A percentile compares a stretch with the other conserved stretches of the same genome.
Conservation (phyloP, 495 filamentous ascomycete genomes). For the Stereocaulon alpinum region DNA sequence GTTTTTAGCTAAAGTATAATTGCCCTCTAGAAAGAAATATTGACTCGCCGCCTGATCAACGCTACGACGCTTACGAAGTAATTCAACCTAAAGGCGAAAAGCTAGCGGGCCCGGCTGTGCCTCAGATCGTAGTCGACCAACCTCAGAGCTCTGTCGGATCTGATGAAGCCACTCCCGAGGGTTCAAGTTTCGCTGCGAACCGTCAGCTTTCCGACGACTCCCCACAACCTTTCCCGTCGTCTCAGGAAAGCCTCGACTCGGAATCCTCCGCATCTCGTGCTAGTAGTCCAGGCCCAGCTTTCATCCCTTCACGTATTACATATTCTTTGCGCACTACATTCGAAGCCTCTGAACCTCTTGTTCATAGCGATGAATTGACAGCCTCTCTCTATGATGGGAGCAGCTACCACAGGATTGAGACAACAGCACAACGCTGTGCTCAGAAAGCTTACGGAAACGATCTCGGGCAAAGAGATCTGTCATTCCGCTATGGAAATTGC, state of each 20-base stretch:
- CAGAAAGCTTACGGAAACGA: not conserved
- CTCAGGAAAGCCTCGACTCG: not conserved
- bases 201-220: no score
- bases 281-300: not conserved
- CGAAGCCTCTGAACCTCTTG: not conserved
- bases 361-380: not conserved
- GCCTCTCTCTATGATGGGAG: not conserved
- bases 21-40: no score
- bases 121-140: no score
- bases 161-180: no score
- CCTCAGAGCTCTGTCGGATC: no score
- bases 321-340: not conserved
- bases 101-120: no score
- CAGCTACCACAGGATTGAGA: constrained; percentile 3
- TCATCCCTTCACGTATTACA: not conserved
- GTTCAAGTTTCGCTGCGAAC: no score
- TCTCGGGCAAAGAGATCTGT: not conserved
- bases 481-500: constrained; percentile 7
- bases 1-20: no score
- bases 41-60: no score
- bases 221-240: not conserved
- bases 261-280: not conserved
- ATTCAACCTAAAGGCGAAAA: no score
- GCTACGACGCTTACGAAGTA: no score
- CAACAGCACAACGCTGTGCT: not conserved